Base-by-base conservation (phyloP, 2,329 filamentous ascomycete genomes). In the Trichoderma harzianum region DNA sequence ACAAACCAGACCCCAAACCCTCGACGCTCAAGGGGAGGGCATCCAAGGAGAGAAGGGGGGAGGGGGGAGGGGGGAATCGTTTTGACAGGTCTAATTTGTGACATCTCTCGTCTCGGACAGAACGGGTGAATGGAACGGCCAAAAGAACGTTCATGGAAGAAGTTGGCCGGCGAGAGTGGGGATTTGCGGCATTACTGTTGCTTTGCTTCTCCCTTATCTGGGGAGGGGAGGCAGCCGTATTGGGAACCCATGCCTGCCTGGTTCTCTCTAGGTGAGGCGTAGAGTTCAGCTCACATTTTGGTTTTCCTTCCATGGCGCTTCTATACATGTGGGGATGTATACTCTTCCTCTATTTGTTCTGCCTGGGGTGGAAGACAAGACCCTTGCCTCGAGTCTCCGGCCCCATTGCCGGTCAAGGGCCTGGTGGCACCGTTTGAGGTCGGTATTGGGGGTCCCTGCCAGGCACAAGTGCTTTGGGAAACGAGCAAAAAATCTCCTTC, bases 321-420 rank as follows among this genome's bases (percentile, higher is more conserved):
- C 66, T 69, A 69, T 69, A 69, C 66, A 36, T 69, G 66, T 69
- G 66, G 66, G 39, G 66, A 61, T 67, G 66, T 69, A 58, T 28
- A 32, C 28, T 28, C 5, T 43, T 62, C 10, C n/a, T 34, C n/a
- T 28, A 36, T 63, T 66, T 65, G 62, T 51, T 63, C 43, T 66
- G 28, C 53, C 24, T 58, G n/a, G 53, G 12, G 16, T 30, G 55
- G 65, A 28, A 28, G 30, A 51, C 43, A 21, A 51, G 34, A 21
- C 43, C 43, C 43, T 32, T 51, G 39, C 43, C 43, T 32, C 21
- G 39, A 51, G 30, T 34, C 62, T 65, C n/a, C 63, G 43, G 63
- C 64, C 64, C 64, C 64, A 43, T 53, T 69, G 43, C 57, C 53
- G 36, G 66, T 53, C 57, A 43, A 61, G 57, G 66, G 66, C 57